These are phyloP conservation scores for Diphasiastrum complanatum DNA, from an alignment of 83 land plant genomes.

Conservation along the genomic window DNA sequence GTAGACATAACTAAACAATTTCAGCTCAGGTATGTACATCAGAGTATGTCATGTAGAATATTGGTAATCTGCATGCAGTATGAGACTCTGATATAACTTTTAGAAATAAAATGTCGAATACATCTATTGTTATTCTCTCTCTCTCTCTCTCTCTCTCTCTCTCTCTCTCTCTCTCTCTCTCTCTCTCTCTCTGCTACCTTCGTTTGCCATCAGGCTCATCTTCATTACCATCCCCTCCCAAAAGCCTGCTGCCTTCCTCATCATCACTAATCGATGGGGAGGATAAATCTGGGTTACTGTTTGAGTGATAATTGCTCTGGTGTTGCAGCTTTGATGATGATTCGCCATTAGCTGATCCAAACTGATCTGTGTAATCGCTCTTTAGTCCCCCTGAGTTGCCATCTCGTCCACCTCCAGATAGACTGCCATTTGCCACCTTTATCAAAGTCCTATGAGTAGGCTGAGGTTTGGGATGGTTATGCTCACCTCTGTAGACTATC, in stretches of 20 bases:
- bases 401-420: slow-evolving; percentile 22
- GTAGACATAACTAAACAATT: not conserved
- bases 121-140: too few species aligned
- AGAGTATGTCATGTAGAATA: too few species aligned
- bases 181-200: slow-evolving; percentile 40
- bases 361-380: slow-evolving; percentile 19
- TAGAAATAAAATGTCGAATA: too few species aligned
- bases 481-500: slow-evolving; percentile 56
- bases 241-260: slow-evolving; percentile 47
- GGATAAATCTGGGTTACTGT: slow-evolving; percentile 41
- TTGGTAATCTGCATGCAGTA: too few species aligned
- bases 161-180: too few species aligned
- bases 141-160: too few species aligned
- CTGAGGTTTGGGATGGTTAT: slow-evolving; percentile 54
- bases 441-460: slow-evolving; percentile 41
- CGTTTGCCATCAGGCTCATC: slow-evolving; percentile 68
- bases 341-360: slow-evolving; percentile 27
- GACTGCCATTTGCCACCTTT: slow-evolving; percentile 18
- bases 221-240: slow-evolving; percentile 45
- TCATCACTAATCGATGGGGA: slow-evolving; percentile 55
- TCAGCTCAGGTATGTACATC: too few species aligned
- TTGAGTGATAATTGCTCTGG: slow-evolving; percentile 20
- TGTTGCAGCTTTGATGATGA: slow-evolving; percentile 28
- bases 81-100: too few species aligned
- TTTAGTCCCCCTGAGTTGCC: slow-evolving; percentile 17